Conservation (phyloP, 305 asterid species). For the Lippia alba region DNA sequence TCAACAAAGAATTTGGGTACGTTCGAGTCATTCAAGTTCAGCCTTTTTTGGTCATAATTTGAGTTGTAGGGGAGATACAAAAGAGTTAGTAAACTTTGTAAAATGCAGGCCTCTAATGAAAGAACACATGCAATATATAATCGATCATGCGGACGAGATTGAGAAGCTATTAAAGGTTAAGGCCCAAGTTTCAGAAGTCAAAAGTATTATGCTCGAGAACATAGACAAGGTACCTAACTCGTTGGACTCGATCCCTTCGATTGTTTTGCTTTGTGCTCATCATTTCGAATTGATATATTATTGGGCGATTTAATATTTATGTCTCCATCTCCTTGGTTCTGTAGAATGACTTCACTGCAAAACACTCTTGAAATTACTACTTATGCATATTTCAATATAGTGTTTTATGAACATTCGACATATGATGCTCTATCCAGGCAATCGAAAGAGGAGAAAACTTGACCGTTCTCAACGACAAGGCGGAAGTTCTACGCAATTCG, state of each 20-base stretch:
- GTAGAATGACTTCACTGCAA: too few relatives aligned
- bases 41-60: not conserved
- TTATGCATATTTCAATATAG: too few relatives aligned
- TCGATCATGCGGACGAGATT: slow-evolving; percentile 70
- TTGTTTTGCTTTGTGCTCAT: too few relatives aligned
- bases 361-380: too few relatives aligned
- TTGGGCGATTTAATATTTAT: too few relatives aligned
- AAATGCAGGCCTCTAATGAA: slow-evolving; percentile 54
- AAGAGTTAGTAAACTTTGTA: not conserved
- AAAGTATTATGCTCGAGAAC: slow-evolving; percentile 58
- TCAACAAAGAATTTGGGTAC: slow-evolving; percentile 69
- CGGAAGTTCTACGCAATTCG: slow-evolving; percentile 64
- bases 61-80: not conserved
- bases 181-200: slow-evolving; percentile 74
- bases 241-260: not conserved
- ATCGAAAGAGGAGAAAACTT: slow-evolving; percentile 64
- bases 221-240: slow-evolving; percentile 53
- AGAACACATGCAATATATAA: slow-evolving; percentile 71
- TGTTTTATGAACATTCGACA: not conserved
- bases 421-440: slow-evolving; percentile 45
- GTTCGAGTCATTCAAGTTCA: not conserved
- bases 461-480: slow-evolving; percentile 54
- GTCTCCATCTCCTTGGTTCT: too few relatives aligned
- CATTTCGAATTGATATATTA: too few relatives aligned
- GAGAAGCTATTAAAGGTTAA: slow-evolving; percentile 67